These are phyloP conservation scores for Eleusine coracana DNA, from an alignment of 176 grass and related monocot genomes.

Conservation along the genomic window DNA sequence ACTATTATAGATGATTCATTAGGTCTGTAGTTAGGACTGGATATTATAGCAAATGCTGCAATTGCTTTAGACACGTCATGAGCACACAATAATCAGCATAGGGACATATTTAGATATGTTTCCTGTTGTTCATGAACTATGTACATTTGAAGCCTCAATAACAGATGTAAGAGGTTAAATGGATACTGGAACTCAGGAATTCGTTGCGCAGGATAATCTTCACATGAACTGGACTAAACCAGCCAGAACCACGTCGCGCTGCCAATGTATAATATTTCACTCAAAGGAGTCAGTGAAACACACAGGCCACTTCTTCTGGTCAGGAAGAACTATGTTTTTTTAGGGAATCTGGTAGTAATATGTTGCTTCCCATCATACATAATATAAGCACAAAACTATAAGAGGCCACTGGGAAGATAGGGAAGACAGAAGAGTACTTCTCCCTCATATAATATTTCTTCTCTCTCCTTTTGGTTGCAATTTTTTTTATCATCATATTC, in stretches of 20 bases:
- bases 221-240: conserved; percentile 5
- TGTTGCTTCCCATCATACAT: not conserved
- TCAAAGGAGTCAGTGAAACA: not conserved
- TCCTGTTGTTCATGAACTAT: conserved; percentile 20
- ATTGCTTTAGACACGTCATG: not conserved
- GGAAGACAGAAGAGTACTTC: not conserved
- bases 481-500: not conserved
- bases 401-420: not conserved
- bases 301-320: conserved; percentile 11
- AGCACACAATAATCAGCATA: conserved; percentile 12
- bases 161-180: conserved; percentile 22
- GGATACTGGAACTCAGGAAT: conserved; percentile 13
- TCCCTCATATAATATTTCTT: not conserved
- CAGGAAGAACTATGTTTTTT: not conserved
- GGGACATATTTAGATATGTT: not conserved
- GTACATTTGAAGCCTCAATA: conserved; percentile 30
- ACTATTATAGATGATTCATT: not conserved
- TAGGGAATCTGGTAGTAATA: not conserved
- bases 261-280: not conserved
- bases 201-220: conserved; percentile 9
- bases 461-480: not conserved
- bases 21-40: conserved; percentile 16
- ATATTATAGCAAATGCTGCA: conserved; percentile 14
- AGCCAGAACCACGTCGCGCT: not conserved
- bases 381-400: conserved; percentile 11